Conservation (phyloP, 176 grass and related monocot genomes). For the Neostapfia colusana region DNA sequence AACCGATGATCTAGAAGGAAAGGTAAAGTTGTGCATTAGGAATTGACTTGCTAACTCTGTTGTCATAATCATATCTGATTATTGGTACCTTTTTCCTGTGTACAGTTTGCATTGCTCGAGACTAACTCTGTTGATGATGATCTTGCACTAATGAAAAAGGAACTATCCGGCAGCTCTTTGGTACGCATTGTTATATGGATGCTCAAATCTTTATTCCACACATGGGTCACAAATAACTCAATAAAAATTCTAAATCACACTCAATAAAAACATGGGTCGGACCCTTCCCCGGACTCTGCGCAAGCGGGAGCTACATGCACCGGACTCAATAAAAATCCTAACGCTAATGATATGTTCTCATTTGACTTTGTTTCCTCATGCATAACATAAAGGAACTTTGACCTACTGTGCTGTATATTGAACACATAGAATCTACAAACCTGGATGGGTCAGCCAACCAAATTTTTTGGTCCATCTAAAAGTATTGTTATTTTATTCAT, state of each 20-base stretch:
- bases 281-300: no score
- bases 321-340: neutral
- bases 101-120: slow-evolving; percentile 89
- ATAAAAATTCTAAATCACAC: no score
- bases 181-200: slow-evolving; percentile 42
- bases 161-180: slow-evolving; percentile 68
- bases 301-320: no score
- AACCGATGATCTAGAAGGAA: slow-evolving; percentile 95
- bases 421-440: neutral
- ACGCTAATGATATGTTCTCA: neutral
- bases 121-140: slow-evolving; percentile 83
- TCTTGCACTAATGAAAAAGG: slow-evolving; percentile 70
- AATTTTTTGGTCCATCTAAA: neutral
- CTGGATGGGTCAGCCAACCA: neutral
- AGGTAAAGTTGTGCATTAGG: slow-evolving; percentile 47
- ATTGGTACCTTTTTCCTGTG: slow-evolving; percentile 20
- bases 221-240: no score
- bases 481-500: neutral
- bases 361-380: neutral
- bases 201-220: slow-evolving; percentile 2
- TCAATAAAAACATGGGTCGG: no score
- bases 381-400: neutral
- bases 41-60: neutral
- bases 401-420: neutral
- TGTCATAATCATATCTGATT: slow-evolving; percentile 23